Percentiles rank a stretch among this genome's conserved stretches.
phyloP scores from a whole-genome alignment of 352 stramenopile genomes.

The Plasmopara muralis region DNA sequence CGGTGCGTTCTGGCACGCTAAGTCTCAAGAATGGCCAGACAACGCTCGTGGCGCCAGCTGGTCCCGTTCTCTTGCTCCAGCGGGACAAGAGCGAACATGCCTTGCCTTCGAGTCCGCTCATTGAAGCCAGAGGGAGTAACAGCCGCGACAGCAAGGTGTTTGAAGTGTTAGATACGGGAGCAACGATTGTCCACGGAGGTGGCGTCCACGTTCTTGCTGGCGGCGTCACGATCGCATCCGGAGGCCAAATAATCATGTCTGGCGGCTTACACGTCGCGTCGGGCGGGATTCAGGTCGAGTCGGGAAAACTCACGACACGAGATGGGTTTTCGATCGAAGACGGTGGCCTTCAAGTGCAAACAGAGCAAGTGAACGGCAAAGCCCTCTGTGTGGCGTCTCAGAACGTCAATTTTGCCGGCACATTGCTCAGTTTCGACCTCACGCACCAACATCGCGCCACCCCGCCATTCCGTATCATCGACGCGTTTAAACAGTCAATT shows the following conservation, averaged over 20 bases:
- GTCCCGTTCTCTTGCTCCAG: slow-evolving; percentile 24
- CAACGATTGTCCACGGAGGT: slow-evolving; percentile 45
- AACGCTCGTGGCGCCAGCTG: slow-evolving; percentile 15
- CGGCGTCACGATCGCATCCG: slow-evolving; percentile 46
- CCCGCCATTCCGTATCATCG: slow-evolving; percentile 43
- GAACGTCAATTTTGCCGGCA: slow-evolving; percentile 44
- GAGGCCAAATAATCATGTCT: slow-evolving; percentile 52
- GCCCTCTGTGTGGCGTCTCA: slow-evolving; percentile 37
- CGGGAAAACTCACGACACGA: slow-evolving; percentile 37
- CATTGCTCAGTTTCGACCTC: slow-evolving; percentile 44
- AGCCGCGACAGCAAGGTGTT: slow-evolving; percentile 34
- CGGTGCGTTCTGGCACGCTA: slow-evolving; percentile 32
- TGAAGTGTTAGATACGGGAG: slow-evolving; percentile 45
- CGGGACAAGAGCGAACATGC: slow-evolving; percentile 11
- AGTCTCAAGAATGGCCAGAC: slow-evolving; percentile 37
- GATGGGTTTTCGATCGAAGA: slow-evolving; percentile 57
- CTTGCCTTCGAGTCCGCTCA: slow-evolving; percentile 20
- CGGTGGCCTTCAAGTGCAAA: slow-evolving; percentile 50
- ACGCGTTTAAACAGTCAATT: slow-evolving; percentile 19
- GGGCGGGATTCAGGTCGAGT: slow-evolving; percentile 49
- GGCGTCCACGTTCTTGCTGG: slow-evolving; percentile 46
- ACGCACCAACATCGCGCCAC: slow-evolving; percentile 17
- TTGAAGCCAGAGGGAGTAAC: slow-evolving; percentile 23
- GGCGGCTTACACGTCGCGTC: slow-evolving; percentile 49
- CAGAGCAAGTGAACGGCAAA: slow-evolving; percentile 34